phyloP scores from a whole-genome alignment of 2,329 filamentous ascomycete species.

The Fragosphaeria purpurea region DNA sequence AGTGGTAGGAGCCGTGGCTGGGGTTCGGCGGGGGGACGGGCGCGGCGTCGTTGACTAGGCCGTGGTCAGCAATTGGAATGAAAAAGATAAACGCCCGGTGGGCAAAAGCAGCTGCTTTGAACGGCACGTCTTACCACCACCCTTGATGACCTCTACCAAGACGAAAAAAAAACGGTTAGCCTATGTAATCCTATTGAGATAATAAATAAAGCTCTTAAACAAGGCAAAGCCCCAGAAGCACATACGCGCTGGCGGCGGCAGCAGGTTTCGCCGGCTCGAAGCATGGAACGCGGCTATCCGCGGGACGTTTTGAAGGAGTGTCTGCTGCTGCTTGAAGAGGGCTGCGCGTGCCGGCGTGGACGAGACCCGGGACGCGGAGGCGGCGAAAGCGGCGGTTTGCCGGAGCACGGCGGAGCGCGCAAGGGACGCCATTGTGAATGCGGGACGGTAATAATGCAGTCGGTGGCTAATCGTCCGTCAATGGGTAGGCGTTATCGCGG shows the following conservation, averaged over 20 bases:
- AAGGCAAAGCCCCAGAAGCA: constrained; percentile 14
- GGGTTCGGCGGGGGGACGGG: constrained; percentile 62
- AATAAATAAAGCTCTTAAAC: too few species aligned
- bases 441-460: too few species aligned
- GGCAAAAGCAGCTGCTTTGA: too few species aligned
- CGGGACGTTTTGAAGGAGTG: constrained; percentile 26
- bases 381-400: constrained; percentile 29
- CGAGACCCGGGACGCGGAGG: constrained; percentile 18
- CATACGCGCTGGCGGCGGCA: constrained; percentile 81
- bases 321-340: constrained; percentile 18
- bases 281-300: constrained; percentile 79
- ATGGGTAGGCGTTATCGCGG: too few species aligned
- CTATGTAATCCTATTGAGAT: neutral
- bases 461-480: too few species aligned
- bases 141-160: constrained; percentile 57
- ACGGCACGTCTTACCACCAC: constrained; percentile 49
- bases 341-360: constrained; percentile 9
- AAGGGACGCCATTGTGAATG: constrained; percentile 43
- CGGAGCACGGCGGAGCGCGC: constrained; percentile 45
- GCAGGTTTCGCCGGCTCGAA: constrained; percentile 61
- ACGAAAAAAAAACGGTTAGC: neutral
- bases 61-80: neutral
- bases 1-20: constrained; percentile 92
- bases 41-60: constrained; percentile 73
- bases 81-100: neutral